These are phyloP conservation scores for Neonectria coccinea DNA, from an alignment of 2,329 filamentous ascomycete genomes.

Conservation along the genomic window DNA sequence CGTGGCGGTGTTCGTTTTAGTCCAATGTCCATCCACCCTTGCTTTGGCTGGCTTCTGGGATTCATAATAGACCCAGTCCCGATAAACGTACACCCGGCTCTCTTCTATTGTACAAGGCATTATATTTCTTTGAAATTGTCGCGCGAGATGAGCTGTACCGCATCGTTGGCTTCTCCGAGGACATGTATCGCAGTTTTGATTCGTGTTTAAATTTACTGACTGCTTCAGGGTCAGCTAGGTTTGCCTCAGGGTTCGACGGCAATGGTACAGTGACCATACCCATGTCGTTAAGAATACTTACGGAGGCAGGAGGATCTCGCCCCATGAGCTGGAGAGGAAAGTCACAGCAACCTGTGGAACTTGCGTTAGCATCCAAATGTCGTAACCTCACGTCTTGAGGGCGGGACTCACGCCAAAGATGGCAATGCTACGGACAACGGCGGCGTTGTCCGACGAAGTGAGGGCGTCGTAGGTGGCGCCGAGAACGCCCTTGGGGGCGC, in stretches of 20 bases:
- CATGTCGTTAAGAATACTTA: slow-evolving; percentile 50
- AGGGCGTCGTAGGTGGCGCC: slow-evolving; percentile 70
- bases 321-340: slow-evolving; percentile 75
- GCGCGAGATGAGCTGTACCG: neutral
- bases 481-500: slow-evolving; percentile 64
- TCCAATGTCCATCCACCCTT: slow-evolving; percentile 35
- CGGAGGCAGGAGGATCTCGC: slow-evolving; percentile 75
- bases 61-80: slow-evolving; percentile 33
- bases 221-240: slow-evolving; percentile 29
- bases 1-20: slow-evolving; percentile 33
- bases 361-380: slow-evolving; percentile 15
- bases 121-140: slow-evolving; percentile 22
- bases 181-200: slow-evolving; percentile 13
- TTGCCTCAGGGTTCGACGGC: neutral
- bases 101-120: slow-evolving; percentile 45
- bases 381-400: neutral
- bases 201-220: slow-evolving; percentile 41
- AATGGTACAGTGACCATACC: neutral
- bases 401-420: slow-evolving; percentile 72
- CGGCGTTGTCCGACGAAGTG: slow-evolving; percentile 75
- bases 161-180: neutral
- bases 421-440: slow-evolving; percentile 74
- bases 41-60: slow-evolving; percentile 28
- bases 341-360: slow-evolving; percentile 68
- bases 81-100: slow-evolving; percentile 46